phyloP scores from a whole-genome alignment of 2,329 filamentous ascomycete species.

The Paracoccidioides lutzii region DNA sequence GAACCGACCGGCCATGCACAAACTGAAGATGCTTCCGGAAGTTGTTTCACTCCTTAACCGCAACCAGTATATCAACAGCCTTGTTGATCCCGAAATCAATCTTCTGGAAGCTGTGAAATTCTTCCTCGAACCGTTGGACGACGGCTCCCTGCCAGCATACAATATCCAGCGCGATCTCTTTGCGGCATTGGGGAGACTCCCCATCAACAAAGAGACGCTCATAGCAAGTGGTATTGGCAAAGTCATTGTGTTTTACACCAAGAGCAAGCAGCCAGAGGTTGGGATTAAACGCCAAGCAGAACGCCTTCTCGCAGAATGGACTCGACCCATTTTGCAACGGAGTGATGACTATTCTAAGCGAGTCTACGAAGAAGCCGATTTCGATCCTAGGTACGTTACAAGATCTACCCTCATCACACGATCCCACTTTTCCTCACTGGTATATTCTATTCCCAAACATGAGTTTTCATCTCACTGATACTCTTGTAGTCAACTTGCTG shows the following conservation, averaged over 20 bases:
- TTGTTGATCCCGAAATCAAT: conserved; percentile 90
- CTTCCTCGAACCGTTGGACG: conserved; percentile 90
- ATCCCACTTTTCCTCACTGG: conserved; percentile 4
- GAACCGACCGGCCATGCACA: conserved; percentile 73
- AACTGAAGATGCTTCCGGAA: conserved; percentile 84
- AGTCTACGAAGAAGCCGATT: conserved; percentile 44
- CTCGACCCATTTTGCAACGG: conserved; percentile 79
- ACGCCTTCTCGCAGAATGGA: conserved; percentile 88
- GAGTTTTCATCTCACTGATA: conserved; percentile 7
- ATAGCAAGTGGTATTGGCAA: conserved; percentile 90
- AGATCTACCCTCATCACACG: background rate
- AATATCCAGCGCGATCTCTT: conserved; percentile 96
- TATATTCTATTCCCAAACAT: too few species aligned
- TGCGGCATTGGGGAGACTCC: conserved; percentile 61
- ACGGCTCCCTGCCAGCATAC: conserved; percentile 88
- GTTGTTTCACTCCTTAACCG: conserved; percentile 81
- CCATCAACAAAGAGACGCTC: conserved; percentile 81
- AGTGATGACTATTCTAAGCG: conserved; percentile 92
- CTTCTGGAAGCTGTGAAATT: conserved; percentile 90
- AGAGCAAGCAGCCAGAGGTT: conserved; percentile 77
- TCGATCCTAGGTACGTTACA: conserved; percentile 41
- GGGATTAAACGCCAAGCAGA: conserved; percentile 90
- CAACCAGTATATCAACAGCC: conserved; percentile 65
- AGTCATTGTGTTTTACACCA: conserved; percentile 92
- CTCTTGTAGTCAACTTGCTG: conserved; percentile 23